Evolutionary conservation across 164 flowering plant species (phyloP), one percentile per base, ranked within the genome.

Genomic region (Cinnamomum micranthum): DNA sequence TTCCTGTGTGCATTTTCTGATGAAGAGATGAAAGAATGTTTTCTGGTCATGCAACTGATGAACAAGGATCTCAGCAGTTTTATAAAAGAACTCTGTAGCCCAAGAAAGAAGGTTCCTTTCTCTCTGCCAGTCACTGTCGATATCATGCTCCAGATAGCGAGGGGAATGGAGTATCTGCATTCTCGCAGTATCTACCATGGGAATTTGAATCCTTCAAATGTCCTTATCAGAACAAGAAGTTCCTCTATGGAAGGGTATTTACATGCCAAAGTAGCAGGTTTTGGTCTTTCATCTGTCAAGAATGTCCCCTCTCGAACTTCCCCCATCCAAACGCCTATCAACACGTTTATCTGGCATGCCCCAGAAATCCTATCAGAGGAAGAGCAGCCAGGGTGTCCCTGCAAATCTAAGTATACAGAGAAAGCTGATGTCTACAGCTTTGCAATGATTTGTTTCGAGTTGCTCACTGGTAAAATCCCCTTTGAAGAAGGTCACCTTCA

Each of bases 101-200:
- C 93, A 23, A 87, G 86, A 79, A 87, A 83, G 62, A 81, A 86
- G 15, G 55, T 82, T 55, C 87, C 91, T 14, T 85, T 91, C 75
- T 79, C 96, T 59, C 80, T 92, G 14, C 87, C 91, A 1, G 89
- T 88, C 14, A 87, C 85, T 2, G 84, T 91, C 60, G 98, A 94
- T 81, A 65, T 92, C 73, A 89, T 95, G 97, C 90, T 91, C 50
- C 97, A 95, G 76, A 87, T 95, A 47, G 94, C 97, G 3, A 83
- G 99, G 83, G 99, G 97, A 1, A 93, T 95, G 97, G 97, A 91
- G 69, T 95, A 89, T 82, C 90, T 95, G 20, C 97, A 95, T 74
- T 85, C 92, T 2, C 73, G 71, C 13, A 84, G 86, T 68, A 85
- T 91, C 27, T 88, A 77, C 70, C 97, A 90, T 76, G 97, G 97